Conservation (phyloP, 2,329 filamentous ascomycete species). For the Neopestalotiopsis clavispora region DNA sequence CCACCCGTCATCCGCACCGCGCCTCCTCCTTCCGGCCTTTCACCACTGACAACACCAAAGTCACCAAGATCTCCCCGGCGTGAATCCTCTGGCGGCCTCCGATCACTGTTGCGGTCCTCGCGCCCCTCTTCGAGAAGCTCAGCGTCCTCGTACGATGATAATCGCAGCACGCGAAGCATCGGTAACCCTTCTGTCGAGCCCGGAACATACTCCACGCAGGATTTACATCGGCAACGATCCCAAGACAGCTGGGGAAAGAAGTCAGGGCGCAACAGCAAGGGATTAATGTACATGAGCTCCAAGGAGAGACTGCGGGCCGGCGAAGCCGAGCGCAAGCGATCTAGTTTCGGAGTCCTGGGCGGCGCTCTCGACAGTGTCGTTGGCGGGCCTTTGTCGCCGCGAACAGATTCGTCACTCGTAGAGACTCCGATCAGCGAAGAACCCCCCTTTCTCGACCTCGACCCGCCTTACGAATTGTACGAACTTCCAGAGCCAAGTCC, state of each 20-base stretch:
- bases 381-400: slow-evolving; percentile 37
- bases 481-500: slow-evolving; percentile 25
- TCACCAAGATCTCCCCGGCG: slow-evolving; percentile 54
- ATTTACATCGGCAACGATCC: slow-evolving; percentile 58
- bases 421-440: slow-evolving; percentile 64
- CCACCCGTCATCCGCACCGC: slow-evolving; percentile 81
- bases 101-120: slow-evolving; percentile 64
- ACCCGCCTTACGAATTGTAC: slow-evolving; percentile 19
- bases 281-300: slow-evolving; percentile 76
- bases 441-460: slow-evolving; percentile 32
- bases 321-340: slow-evolving; percentile 65
- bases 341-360: slow-evolving; percentile 46
- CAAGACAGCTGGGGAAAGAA: slow-evolving; percentile 69
- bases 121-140: slow-evolving; percentile 66
- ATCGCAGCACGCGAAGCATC: slow-evolving; percentile 65
- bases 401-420: slow-evolving; percentile 54
- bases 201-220: slow-evolving; percentile 49
- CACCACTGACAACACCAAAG: slow-evolving; percentile 69
- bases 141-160: slow-evolving; percentile 60
- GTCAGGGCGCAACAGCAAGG: slow-evolving; percentile 55
- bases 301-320: slow-evolving; percentile 69
- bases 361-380: slow-evolving; percentile 44
- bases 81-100: slow-evolving; percentile 56
- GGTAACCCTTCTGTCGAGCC: slow-evolving; percentile 69
- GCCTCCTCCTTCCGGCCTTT: slow-evolving; percentile 79